Evolutionary conservation across 805 yeast species (phyloP), one percentile per base, ranked within the genome.

Genomic region (Ogataea populi-albae): DNA sequence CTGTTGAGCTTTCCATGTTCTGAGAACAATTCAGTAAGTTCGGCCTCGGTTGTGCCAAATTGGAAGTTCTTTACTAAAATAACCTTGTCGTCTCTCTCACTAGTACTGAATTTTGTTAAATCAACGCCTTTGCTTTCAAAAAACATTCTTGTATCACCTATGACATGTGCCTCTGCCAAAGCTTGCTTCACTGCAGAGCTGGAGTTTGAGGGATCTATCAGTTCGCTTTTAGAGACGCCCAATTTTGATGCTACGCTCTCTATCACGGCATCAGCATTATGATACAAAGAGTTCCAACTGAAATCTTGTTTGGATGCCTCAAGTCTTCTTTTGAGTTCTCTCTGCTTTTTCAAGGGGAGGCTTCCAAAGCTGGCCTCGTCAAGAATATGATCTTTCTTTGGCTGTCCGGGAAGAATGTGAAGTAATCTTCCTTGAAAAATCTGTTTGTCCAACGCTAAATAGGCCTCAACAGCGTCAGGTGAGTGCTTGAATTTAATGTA

Each of bases 101-200:
- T 71, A 41, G 72, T 71, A 42, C 70, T 68, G 55, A 93, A 91
- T 23, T 78, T 72, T 3, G 81, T 69, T 41, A 93, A 65, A 65
- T 91, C 96, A 27, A 93, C 86, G 23, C 95, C 95, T 55, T 81
- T 81, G 17, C 68, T 62, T 58, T 87, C 95, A 60, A 93, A 93
- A 62, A 79, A 93, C 49, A 77, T 77, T 54, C 96, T 76, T 9
- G 93, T 95, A 59, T 83, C 93, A 29, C 89, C 93, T 52, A 93
- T 81, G 12, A 89, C 96, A 54, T 88, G 93, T 2, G 97, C 94
- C 65, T 93, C 98, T 0, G 98, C 98, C 45, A 93, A 72, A 0
- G 98, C 98, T 62, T 89, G 98, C 57, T 89, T 86, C 10, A 93
- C 98, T 1, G 96, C 97, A 34, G 95, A 83, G 41, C 72, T 79